phyloP scores from a whole-genome alignment of 768 basidiomycete genomes.

The Amanita exitialis region DNA sequence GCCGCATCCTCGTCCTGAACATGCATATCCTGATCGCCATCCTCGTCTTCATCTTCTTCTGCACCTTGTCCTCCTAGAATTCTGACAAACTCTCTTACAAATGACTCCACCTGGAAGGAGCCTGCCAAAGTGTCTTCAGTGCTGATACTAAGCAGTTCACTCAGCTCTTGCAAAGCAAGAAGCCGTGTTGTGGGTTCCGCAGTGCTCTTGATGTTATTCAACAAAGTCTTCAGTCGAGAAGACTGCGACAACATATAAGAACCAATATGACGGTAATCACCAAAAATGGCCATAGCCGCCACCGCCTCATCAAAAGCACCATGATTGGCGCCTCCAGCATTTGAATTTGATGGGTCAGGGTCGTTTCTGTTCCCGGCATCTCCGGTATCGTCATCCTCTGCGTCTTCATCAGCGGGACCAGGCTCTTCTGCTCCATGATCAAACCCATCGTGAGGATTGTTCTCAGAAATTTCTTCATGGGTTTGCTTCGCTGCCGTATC shows the following conservation, averaged over 20 bases:
- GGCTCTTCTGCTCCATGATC: conserved; percentile 33
- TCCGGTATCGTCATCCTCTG: conserved; percentile 40
- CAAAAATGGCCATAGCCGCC: conserved; percentile 71
- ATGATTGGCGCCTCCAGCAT: conserved; percentile 33
- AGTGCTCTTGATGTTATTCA: conserved; percentile 78
- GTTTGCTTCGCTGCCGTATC: conserved; percentile 19
- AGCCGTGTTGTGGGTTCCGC: conserved; percentile 83
- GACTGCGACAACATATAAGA: conserved; percentile 91
- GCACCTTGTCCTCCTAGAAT: conserved; percentile 77
- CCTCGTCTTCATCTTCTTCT: conserved; percentile 66
- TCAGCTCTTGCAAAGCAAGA: conserved; percentile 86
- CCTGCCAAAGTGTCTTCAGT: conserved; percentile 96
- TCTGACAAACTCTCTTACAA: conserved; percentile 84
- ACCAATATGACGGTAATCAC: conserved; percentile 80
- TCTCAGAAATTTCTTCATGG: conserved; percentile 12
- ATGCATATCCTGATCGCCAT: conserved; percentile 53
- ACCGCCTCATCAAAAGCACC: conserved; percentile 57
- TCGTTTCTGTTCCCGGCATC: conserved; percentile 31
- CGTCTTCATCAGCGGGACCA: conserved; percentile 19
- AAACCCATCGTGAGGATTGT: conserved; percentile 31
- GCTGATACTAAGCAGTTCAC: conserved; percentile 90
- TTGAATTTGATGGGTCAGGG: conserved; percentile 24
- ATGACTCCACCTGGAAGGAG: conserved; percentile 90
- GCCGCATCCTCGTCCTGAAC: conserved; percentile 80
- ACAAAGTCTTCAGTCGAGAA: conserved; percentile 80